Evolutionary conservation across 2,329 filamentous ascomycete species (phyloP).

Genomic region (Penicillium brevicompactum): DNA sequence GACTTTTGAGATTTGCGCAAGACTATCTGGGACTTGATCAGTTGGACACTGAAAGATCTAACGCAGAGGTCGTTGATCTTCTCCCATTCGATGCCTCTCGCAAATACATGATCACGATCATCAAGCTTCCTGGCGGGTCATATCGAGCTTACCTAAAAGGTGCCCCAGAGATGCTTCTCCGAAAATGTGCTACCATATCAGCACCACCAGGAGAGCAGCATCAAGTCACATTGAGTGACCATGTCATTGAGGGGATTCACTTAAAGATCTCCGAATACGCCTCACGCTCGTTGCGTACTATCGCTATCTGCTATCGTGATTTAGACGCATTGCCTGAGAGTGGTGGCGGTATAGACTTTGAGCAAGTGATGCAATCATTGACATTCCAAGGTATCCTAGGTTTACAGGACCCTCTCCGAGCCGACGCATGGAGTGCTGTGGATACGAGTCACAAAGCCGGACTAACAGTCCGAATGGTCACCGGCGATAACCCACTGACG

Average conservation of each 20-base stretch:
- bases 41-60: slow-evolving; percentile 61
- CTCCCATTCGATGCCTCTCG: slow-evolving; percentile 73
- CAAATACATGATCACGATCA: slow-evolving; percentile 60
- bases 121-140: slow-evolving; percentile 33
- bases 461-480: slow-evolving; percentile 66
- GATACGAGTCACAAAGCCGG: slow-evolving; percentile 63
- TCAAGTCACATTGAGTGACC: background rate
- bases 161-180: slow-evolving; percentile 46
- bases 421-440: slow-evolving; percentile 63
- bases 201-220: slow-evolving; percentile 11
- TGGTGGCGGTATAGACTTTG: slow-evolving; percentile 37
- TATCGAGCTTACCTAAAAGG: slow-evolving; percentile 49
- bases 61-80: slow-evolving; percentile 63
- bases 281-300: slow-evolving; percentile 67
- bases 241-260: slow-evolving; percentile 21
- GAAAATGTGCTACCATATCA: slow-evolving; percentile 28
- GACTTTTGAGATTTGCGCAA: slow-evolving; percentile 66
- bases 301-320: slow-evolving; percentile 71
- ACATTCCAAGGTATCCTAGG: slow-evolving; percentile 65
- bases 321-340: slow-evolving; percentile 63
- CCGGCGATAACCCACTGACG: slow-evolving; percentile 68
- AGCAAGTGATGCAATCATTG: slow-evolving; percentile 65
- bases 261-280: slow-evolving; percentile 40
- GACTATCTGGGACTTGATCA: slow-evolving; percentile 64
- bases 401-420: slow-evolving; percentile 66